phyloP scores from a whole-genome alignment of 495 filamentous ascomycete genomes.

The Tuber borchii region DNA sequence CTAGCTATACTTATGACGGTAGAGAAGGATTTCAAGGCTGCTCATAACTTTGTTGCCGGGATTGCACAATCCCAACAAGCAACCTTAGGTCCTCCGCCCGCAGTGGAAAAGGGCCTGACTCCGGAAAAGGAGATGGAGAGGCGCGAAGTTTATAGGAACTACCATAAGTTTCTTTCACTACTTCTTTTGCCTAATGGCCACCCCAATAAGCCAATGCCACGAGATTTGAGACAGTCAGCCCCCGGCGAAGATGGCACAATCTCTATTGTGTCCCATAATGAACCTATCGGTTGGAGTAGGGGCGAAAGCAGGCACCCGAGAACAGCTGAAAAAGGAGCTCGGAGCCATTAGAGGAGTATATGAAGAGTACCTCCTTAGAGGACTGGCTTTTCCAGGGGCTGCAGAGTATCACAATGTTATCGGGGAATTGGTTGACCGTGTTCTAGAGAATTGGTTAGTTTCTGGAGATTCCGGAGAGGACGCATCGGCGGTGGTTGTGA shows the following conservation, averaged over 20 bases:
- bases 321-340: conserved; percentile 35
- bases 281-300: conserved; percentile 24
- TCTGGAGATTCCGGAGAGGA: conserved; percentile 73
- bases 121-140: conserved; percentile 34
- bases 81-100: conserved; percentile 8
- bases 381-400: conserved; percentile 72
- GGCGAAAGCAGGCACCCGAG: conserved; percentile 33
- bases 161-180: conserved; percentile 39
- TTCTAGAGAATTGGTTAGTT: conserved; percentile 79
- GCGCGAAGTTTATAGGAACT: conserved; percentile 38
- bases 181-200: conserved; percentile 36
- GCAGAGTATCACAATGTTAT: conserved; percentile 66
- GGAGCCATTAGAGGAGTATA: conserved; percentile 32
- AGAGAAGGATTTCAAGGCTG: conserved; percentile 73
- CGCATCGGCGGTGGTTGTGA: conserved; percentile 40
- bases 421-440: conserved; percentile 71
- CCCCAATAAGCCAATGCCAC: conserved; percentile 27
- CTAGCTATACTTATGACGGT: conserved; percentile 78
- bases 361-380: conserved; percentile 34
- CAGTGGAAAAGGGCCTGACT: conserved; percentile 21
- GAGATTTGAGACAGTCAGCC: conserved; percentile 4
- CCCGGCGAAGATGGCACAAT: conserved; percentile 16
- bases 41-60: conserved; percentile 44
- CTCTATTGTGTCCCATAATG: conserved; percentile 23
- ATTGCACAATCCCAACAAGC: conserved; percentile 24